A percentile compares a stretch with the other conserved stretches of the same genome.
phyloP scores from a whole-genome alignment of 1,284 basidiomycete genomes.

The Marasmius sp. region DNA sequence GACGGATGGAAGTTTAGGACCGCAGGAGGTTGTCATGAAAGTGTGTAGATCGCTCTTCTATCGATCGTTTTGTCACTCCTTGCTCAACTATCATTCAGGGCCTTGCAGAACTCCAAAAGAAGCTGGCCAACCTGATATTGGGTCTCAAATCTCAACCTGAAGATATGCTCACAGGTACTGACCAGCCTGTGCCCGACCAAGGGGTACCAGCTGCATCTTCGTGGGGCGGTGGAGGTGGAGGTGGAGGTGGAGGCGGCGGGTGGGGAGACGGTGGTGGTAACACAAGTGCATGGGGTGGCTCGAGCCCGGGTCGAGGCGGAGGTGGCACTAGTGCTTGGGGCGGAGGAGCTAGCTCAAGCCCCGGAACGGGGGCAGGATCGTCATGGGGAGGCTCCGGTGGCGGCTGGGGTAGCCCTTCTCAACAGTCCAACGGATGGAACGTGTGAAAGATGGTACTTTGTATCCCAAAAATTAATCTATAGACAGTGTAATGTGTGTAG shows the following conservation, averaged over 20 bases:
- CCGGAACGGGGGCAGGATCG: conserved; percentile 6
- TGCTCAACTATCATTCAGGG: conserved; percentile 46
- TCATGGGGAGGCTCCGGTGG: conserved; percentile 16
- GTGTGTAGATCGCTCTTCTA: conserved; percentile 34
- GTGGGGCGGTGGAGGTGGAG: conserved; percentile 18
- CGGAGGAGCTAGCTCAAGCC: conserved; percentile 23
- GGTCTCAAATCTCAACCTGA: conserved; percentile 70
- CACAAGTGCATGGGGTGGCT: conserved; percentile 28
- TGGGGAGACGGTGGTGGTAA: conserved; percentile 12
- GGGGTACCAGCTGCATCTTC: conserved; percentile 20
- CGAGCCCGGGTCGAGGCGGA: not conserved
- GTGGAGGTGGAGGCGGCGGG: conserved; percentile 25
- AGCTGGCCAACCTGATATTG: conserved; percentile 79
- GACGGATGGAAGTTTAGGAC: conserved; percentile 85
- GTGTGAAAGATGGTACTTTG: conserved; percentile 26
- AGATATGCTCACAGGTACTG: conserved; percentile 32
- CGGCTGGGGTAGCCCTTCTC: conserved; percentile 43
- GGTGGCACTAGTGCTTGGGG: conserved; percentile 18
- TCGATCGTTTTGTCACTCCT: conserved; percentile 1
- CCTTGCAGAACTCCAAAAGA: conserved; percentile 77
- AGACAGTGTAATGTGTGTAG: not conserved
- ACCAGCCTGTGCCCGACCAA: conserved; percentile 19
- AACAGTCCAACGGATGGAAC: conserved; percentile 58
- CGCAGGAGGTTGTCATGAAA: conserved; percentile 87
- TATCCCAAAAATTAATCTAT: not conserved